A percentile compares a stretch with the other conserved stretches of the same genome.
phyloP scores from a whole-genome alignment of 1,139 yeast genomes.

The Candida glucosophila region DNA sequence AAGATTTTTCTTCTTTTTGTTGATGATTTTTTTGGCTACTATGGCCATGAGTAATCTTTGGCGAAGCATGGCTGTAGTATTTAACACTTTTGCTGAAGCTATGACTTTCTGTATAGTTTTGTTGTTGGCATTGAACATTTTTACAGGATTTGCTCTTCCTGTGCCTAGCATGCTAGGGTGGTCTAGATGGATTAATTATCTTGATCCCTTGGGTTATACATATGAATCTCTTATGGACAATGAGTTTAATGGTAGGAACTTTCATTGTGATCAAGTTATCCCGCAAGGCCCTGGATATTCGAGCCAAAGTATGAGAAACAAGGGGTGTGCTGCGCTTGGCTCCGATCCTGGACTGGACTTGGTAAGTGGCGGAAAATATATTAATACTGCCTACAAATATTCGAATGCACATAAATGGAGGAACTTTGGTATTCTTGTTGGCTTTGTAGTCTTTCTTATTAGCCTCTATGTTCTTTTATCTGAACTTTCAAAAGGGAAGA shows the following conservation, averaged over 20 bases:
- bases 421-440: conserved; percentile 53
- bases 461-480: conserved; percentile 36
- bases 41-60: conserved; percentile 34
- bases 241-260: conserved; percentile 48
- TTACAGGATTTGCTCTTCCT: conserved; percentile 50
- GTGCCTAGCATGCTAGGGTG: conserved; percentile 54
- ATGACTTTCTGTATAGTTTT: conserved; percentile 44
- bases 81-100: conserved; percentile 39
- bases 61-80: conserved; percentile 41
- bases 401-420: conserved; percentile 51
- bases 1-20: conserved; percentile 41
- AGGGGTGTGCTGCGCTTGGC: conserved; percentile 46
- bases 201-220: conserved; percentile 48
- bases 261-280: conserved; percentile 41
- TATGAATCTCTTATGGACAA: conserved; percentile 47
- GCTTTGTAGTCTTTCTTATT: conserved; percentile 44
- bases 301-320: conserved; percentile 24
- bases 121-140: conserved; percentile 39
- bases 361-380: conserved; percentile 43
- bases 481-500: conserved; percentile 20
- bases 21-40: conserved; percentile 28
- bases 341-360: conserved; percentile 32
- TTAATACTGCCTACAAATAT: conserved; percentile 33
- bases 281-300: conserved; percentile 48
- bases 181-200: conserved; percentile 56